Conservation (phyloP, 176 grass and related monocot genomes). For the Juncus inflexus region DNA sequence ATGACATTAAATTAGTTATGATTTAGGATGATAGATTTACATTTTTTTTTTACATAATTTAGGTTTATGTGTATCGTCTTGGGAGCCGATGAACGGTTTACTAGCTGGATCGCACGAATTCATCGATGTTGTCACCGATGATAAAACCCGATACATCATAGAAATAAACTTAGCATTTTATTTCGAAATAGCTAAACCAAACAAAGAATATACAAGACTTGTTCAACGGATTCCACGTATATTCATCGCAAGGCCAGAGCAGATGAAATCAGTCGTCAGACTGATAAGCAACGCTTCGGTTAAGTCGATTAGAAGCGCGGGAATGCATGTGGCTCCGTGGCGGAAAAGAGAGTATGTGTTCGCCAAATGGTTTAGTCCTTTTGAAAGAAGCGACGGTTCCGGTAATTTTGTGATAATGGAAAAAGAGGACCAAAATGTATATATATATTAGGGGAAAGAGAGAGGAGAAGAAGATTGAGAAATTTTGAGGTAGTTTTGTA, state of each 20-base stretch:
- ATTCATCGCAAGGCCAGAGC: conserved; percentile 41
- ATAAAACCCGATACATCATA: conserved; percentile 49
- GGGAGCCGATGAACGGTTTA: conserved; percentile 36
- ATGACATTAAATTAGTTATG: not conserved
- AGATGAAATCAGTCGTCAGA: conserved; percentile 37
- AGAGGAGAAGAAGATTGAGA: not conserved
- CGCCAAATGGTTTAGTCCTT: conserved; percentile 59
- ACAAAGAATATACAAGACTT: conserved; percentile 36
- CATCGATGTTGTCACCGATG: conserved; percentile 38
- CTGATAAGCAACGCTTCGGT: conserved; percentile 59
- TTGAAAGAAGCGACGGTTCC: conserved; percentile 20
- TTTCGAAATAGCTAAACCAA: conserved; percentile 78
- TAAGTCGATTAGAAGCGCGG: conserved; percentile 53
- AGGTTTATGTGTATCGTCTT: conserved; percentile 71
- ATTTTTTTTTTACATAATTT: not conserved
- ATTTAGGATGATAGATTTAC: not conserved
- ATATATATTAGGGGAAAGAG: conserved; percentile 4
- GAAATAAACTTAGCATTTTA: conserved; percentile 50
- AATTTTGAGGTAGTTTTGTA: not conserved
- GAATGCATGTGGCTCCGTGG: conserved; percentile 83
- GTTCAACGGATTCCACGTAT: conserved; percentile 38
- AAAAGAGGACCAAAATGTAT: conserved; percentile 11
- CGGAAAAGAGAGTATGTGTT: conserved; percentile 53
- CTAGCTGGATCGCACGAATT: conserved; percentile 45
- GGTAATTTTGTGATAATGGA: not conserved